phyloP scores from a whole-genome alignment of 2,329 filamentous ascomycete species.

The Fusarium cyanostomum region DNA sequence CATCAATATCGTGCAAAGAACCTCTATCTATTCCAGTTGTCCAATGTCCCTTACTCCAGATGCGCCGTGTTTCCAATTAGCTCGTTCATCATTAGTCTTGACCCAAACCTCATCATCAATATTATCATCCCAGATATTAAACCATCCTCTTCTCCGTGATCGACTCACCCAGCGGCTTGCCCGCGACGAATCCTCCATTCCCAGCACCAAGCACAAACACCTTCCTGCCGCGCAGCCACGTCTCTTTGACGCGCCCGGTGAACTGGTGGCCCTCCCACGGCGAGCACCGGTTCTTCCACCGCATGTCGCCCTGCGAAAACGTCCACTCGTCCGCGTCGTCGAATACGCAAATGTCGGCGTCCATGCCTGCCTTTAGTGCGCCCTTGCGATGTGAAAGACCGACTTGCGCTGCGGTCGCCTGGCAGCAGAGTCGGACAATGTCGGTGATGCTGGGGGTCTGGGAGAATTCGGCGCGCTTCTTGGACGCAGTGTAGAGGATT shows the following conservation, averaged over 20 bases:
- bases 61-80: not conserved
- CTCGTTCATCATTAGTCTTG: not conserved
- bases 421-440: conserved; percentile 84
- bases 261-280: conserved; percentile 87
- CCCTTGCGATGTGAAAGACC: conserved; percentile 81
- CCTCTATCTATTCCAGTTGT: conserved; percentile 3
- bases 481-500: conserved; percentile 84
- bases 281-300: conserved; percentile 92
- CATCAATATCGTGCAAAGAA: conserved; percentile 12
- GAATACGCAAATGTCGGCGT: conserved; percentile 92
- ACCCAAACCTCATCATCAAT: not conserved
- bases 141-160: conserved; percentile 68
- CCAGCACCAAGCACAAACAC: conserved; percentile 75
- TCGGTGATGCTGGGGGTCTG: conserved; percentile 70
- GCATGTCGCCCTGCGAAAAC: conserved; percentile 80
- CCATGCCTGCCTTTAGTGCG: conserved; percentile 80
- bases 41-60: not conserved
- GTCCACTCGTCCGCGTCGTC: conserved; percentile 84
- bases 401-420: conserved; percentile 88
- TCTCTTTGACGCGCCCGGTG: conserved; percentile 81
- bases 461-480: conserved; percentile 64
- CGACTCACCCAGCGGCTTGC: conserved; percentile 58
- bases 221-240: conserved; percentile 80
- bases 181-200: conserved; percentile 61
- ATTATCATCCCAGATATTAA: conserved; percentile 39